Conservation (phyloP, 83 land plant genomes). For the Picea engelmannii region DNA sequence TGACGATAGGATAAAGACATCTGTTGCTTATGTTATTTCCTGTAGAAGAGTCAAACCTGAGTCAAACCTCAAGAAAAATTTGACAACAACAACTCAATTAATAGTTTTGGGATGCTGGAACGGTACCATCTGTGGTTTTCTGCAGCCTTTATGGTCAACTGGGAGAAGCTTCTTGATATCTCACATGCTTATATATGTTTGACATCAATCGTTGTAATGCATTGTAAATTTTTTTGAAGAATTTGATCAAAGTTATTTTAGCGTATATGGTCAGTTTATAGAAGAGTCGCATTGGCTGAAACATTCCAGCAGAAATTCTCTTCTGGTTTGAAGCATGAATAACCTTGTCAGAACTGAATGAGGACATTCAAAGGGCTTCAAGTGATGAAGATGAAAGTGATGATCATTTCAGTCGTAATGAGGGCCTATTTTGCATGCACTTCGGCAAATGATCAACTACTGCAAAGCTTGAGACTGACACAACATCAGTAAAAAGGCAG, state of each 20-base stretch:
- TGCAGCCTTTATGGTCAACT: background rate
- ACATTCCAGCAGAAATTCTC: background rate
- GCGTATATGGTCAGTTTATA: background rate
- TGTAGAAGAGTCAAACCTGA: conserved; percentile 32
- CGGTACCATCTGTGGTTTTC: background rate
- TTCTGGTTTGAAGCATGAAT: background rate
- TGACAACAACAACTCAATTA: background rate
- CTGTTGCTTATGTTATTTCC: conserved; percentile 74
- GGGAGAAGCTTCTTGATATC: background rate
- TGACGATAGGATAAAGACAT: conserved; percentile 51
- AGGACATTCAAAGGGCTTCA: conserved; percentile 7
- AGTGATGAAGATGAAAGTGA: no score
- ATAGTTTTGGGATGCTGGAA: background rate
- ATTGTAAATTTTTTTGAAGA: background rate
- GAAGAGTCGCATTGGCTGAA: background rate
- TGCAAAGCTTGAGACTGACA: no score
- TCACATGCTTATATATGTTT: background rate
- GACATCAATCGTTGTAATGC: background rate
- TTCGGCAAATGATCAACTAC: no score
- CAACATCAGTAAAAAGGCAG: no score
- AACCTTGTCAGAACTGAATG: background rate
- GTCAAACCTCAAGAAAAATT: background rate
- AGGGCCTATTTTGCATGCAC: no score
- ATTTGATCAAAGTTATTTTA: background rate
- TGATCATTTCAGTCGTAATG: no score